Conservation (phyloP, 2,329 filamentous ascomycete genomes). For the Exophiala spinifera region DNA sequence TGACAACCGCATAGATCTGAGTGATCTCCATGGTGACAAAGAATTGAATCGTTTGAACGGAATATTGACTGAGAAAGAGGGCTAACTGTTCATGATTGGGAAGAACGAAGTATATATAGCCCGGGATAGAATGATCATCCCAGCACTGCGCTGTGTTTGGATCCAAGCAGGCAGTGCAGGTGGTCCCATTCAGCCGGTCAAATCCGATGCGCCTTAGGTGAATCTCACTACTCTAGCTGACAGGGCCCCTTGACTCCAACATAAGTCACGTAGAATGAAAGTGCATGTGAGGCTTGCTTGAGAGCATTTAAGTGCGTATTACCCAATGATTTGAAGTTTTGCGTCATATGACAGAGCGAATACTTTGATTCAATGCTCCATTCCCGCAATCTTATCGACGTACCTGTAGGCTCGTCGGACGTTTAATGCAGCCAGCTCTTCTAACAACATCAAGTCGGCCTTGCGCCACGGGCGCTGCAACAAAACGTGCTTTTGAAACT, state of each 20-base stretch:
- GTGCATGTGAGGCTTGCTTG: neutral
- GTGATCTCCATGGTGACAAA: neutral
- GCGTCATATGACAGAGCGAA: neutral
- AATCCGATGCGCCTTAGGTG: neutral
- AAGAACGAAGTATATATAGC: neutral
- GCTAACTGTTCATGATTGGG: neutral
- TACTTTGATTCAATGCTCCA: neutral
- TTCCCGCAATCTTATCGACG: neutral
- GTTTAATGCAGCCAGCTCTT: neutral
- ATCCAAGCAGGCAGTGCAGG: neutral
- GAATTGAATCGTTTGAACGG: neutral
- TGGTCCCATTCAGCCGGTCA: neutral
- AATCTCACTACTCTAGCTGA: neutral
- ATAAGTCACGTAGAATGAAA: neutral
- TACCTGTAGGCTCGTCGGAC: neutral
- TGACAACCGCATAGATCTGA: constrained; percentile 1
- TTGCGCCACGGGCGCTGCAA: neutral
- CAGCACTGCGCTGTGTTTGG: neutral
- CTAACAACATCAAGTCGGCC: neutral
- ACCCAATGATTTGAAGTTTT: neutral
- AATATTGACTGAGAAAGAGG: neutral
- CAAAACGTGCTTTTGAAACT: neutral
- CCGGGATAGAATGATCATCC: neutral
- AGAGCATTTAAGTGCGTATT: neutral
- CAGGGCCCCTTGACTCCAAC: neutral